Base-by-base conservation (phyloP, 2,329 filamentous ascomycete genomes). In the Huntiella omanensis region DNA sequence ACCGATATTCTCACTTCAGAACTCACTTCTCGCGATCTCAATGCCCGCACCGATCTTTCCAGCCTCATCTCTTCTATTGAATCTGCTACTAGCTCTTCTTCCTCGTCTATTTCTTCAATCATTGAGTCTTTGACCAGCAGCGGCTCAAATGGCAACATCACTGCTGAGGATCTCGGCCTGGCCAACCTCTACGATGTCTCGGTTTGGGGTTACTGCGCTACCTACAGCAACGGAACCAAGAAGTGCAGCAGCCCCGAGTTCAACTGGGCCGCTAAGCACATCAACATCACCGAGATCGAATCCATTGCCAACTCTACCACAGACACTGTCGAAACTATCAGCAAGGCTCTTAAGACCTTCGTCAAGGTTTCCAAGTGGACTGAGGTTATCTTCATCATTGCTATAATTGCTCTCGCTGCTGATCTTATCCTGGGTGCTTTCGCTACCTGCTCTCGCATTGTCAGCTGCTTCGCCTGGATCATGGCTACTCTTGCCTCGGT, bases 121-220 rank as follows among this genome's bases (percentile, higher is more conserved):
- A 36, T 45, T 8, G 50, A 50, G 47, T 49, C 51, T 13, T 50
- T 54, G 28, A 22, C 45, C 34, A 49, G 43, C 46, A 34, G 49
- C 40, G 42, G 43, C n/a, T 54, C 57, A 50, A 55, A 52, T 52
- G 59, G 54, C 53, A 76, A 74, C 61, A 67, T 78, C 56, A 76
- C 71, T 3, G 73, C 73, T 5, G 53, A 59, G 1, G 63, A 73
- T 17, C 67, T 83, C 38, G 68, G 72, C 46, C 71, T 94, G 49
- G 73, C 71, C 56, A 76, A 88, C 58, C 69, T 77, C 56, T 96
- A 95, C 71, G 73, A 82, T 51, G 69, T 96, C 58, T 75, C 73
- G 57, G 70, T 96, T 34, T 93, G 84, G 82, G 82, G 81, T 59
- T 94, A 86, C 71, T 96, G 91, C 72, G 66, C 68, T 48, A 75